Conservation (phyloP, 352 stramenopile genomes). For the Phytophthora parvispora region DNA sequence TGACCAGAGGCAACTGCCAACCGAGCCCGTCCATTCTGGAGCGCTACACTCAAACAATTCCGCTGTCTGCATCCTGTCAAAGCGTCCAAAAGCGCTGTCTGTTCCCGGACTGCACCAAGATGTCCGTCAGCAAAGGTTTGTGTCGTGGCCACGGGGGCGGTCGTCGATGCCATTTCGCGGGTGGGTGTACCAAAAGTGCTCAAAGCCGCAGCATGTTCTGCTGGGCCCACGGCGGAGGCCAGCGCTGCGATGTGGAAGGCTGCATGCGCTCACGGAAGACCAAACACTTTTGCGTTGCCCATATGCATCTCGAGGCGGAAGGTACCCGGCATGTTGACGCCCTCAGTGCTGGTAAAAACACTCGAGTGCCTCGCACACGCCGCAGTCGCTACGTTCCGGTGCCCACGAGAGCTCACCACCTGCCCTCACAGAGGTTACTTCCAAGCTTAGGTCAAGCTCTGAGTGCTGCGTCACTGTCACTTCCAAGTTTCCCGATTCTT, state of each 20-base stretch:
- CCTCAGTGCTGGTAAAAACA: constrained; percentile 15
- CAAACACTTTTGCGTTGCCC: constrained; percentile 72
- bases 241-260: constrained; percentile 65
- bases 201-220: constrained; percentile 78
- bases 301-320: constrained; percentile 49
- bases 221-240: constrained; percentile 74
- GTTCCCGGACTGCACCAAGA: constrained; percentile 67
- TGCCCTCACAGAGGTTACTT: constrained; percentile 25
- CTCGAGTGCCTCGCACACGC: constrained; percentile 6
- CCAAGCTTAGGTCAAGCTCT: constrained; percentile 65
- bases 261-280: constrained; percentile 81
- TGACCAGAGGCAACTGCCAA: constrained; percentile 16
- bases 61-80: constrained; percentile 61
- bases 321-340: neutral
- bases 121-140: constrained; percentile 70
- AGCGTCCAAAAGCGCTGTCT: constrained; percentile 73
- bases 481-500: constrained; percentile 52
- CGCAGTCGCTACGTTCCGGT: constrained; percentile 29
- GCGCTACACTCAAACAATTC: constrained; percentile 48
- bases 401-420: constrained; percentile 2
- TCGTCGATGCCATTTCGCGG: constrained; percentile 64
- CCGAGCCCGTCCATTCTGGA: constrained; percentile 43
- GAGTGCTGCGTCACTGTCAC: constrained; percentile 48
- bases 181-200: constrained; percentile 71
- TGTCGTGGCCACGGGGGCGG: constrained; percentile 78